A percentile compares a stretch with the other conserved stretches of the same genome.
Evolutionary conservation across 2,329 filamentous ascomycete species (phyloP).

Genomic region (Colletotrichum zoysiae): DNA sequence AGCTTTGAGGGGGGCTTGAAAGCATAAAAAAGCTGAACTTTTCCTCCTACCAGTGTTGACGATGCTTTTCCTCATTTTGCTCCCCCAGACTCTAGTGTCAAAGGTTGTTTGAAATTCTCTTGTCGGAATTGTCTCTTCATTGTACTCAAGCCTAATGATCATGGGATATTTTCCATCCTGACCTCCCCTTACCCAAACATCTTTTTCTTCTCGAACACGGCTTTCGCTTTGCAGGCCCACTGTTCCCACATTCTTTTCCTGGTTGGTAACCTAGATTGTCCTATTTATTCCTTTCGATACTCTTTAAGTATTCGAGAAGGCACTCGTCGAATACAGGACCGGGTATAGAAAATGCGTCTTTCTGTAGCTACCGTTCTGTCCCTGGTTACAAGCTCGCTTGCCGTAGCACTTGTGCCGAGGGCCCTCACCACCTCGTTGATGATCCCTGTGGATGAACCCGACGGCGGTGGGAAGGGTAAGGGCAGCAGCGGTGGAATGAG

Average conservation of each 20-base stretch:
- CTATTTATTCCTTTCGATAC: neutral
- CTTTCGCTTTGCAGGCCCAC: neutral
- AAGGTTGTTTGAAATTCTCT: slow-evolving; percentile 7
- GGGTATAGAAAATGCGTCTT: slow-evolving; percentile 25
- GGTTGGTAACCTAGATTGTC: neutral
- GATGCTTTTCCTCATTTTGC: neutral
- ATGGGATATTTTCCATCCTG: neutral
- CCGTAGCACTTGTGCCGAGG: slow-evolving; percentile 18
- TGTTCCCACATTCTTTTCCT: neutral
- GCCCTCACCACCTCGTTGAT: neutral
- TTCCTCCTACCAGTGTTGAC: neutral
- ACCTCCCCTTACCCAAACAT: slow-evolving; percentile 9
- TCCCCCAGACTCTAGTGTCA: neutral
- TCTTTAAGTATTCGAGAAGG: neutral
- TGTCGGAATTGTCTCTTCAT: neutral
- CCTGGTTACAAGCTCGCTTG: slow-evolving; percentile 33
- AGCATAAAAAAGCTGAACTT: slow-evolving; percentile 24
- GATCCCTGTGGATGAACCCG: neutral
- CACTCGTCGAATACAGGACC: neutral
- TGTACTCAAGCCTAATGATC: neutral
- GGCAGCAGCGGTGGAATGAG: neutral
- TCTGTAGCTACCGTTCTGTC: slow-evolving; percentile 33
- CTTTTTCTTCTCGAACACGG: slow-evolving; percentile 9
- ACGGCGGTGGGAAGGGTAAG: neutral
- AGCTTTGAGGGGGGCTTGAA: slow-evolving; percentile 30